These are phyloP conservation scores for Scutellaria barbata DNA, from an alignment of 257 asterid genomes.

Conservation along the genomic window DNA sequence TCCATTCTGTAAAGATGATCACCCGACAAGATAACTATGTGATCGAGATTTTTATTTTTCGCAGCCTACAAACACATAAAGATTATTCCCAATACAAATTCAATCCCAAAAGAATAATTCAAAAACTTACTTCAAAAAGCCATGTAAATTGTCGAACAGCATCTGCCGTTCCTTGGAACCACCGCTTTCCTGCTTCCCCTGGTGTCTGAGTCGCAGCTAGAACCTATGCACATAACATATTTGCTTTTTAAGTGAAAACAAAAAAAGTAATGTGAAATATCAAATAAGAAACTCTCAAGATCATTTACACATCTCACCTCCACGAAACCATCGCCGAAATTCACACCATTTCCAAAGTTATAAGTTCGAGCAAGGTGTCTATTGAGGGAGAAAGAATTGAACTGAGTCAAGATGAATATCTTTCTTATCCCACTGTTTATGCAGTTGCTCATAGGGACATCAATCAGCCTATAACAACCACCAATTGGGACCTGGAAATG, in stretches of 20 bases:
- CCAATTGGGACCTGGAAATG: conserved; percentile 85
- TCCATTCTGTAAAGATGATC: conserved; percentile 98
- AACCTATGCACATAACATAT: conserved; percentile 51
- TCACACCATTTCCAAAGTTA: conserved; percentile 77
- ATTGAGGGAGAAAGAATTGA: conserved; percentile 91
- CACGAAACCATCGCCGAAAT: conserved; percentile 93
- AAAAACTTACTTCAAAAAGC: conserved; percentile 82
- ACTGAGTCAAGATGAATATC: conserved; percentile 92
- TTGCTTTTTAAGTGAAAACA: neutral
- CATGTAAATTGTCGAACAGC: conserved; percentile 94
- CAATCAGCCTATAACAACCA: conserved; percentile 92
- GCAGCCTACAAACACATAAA: conserved; percentile 60
- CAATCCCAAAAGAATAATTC: neutral
- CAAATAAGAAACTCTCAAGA: neutral
- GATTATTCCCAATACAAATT: conserved; percentile 21
- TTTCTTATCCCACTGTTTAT: conserved; percentile 91
- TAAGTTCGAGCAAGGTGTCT: conserved; percentile 88
- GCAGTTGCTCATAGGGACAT: conserved; percentile 97
- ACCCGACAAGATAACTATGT: conserved; percentile 85
- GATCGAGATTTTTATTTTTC: conserved; percentile 72
- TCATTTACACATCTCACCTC: conserved; percentile 63
- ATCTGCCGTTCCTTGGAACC: conserved; percentile 99
- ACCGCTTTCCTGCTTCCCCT: conserved; percentile 85
- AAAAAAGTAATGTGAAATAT: neutral
- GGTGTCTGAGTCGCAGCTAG: conserved; percentile 98